Conservation (phyloP, 164 flowering plant species). For the Stephania japonica region DNA sequence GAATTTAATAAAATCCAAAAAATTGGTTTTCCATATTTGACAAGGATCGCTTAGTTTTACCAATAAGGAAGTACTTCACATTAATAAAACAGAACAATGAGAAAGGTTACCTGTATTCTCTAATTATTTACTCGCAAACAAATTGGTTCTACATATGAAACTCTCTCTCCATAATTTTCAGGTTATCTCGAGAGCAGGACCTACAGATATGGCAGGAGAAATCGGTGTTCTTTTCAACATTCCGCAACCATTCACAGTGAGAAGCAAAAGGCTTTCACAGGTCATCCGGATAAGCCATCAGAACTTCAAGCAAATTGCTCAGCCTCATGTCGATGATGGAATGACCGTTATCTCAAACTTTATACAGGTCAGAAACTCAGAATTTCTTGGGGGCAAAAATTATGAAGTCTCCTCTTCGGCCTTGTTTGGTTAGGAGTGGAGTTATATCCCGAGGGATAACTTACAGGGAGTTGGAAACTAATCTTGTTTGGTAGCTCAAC, state of each 20-base stretch:
- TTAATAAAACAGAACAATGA: no score
- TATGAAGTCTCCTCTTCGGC: no score
- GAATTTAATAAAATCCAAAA: not conserved
- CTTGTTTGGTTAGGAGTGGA: no score
- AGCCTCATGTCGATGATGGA: slow-evolving; percentile 48
- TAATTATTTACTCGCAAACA: not conserved
- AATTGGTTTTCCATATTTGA: no score
- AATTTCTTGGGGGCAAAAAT: slow-evolving; percentile 1
- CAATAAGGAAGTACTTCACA: not conserved
- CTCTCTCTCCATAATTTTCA: slow-evolving; percentile 25
- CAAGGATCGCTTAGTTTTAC: not conserved
- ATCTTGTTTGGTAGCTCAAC: no score
- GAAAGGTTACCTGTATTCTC: not conserved
- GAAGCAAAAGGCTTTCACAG: slow-evolving; percentile 78
- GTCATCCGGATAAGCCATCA: slow-evolving; percentile 72
- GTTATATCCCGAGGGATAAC: no score
- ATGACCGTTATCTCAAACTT: slow-evolving; percentile 49
- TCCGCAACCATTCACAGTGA: slow-evolving; percentile 85
- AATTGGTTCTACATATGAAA: not conserved
- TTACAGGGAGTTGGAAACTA: no score
- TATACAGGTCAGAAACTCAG: slow-evolving; percentile 60
- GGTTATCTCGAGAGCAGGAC: slow-evolving; percentile 49
- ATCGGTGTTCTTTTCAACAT: slow-evolving; percentile 73
- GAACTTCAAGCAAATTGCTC: slow-evolving; percentile 65
- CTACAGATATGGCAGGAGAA: slow-evolving; percentile 75